Base-by-base conservation (phyloP, 2,329 filamentous ascomycete species). In the Tympanopsis confertula region DNA sequence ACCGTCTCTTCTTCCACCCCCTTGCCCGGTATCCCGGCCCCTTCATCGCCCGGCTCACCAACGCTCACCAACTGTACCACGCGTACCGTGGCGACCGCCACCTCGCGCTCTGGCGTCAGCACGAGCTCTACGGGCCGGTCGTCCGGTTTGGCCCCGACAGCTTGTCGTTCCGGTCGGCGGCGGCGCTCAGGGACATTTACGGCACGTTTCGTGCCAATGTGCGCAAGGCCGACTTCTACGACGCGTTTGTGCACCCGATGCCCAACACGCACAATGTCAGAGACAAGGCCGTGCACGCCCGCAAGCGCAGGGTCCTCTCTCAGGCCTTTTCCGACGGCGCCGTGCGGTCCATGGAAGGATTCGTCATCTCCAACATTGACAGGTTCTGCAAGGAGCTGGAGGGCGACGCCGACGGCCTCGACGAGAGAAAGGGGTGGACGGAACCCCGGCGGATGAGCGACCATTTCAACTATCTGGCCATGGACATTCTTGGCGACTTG, bases 141-240 rank as follows among this genome's bases (percentile, higher is more conserved):
- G 81, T 89, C n/a, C 82, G 86, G 19, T 84, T 82, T 45, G 82
- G 82, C 0, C 86, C 86, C 33, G 86, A 86, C 56, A 75, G 74
- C 42, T 62, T 94, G 30, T 85, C 79, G 1, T 74, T 93, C 62
- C 89, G 91, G 65, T 79, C 76, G 39, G 71, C 71, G 42, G 69
- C 70, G 5, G 80, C 82, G 1, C 63, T 85, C 41, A 74, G 75
- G 53, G 69, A 76, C 14, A 79, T 82, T 43, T 78, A 81, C 57
- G 74, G 76, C 45, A n/a, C 24, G 10, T 74, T 77, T 61, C 65
- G 65, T 36, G 57, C 71, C 52, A 78, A 78, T 42, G 73, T 80
- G 20, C 63, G 69, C 56, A 85, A 86, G 59, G 69, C 78, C 29
- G 69, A 78, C 46, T 85, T 85, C 60, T 86, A 86, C 61, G 71